Evolutionary conservation across 768 basidiomycete species (phyloP), one percentile per base, ranked within the genome.

Genomic region (Suillus clintonianus): DNA sequence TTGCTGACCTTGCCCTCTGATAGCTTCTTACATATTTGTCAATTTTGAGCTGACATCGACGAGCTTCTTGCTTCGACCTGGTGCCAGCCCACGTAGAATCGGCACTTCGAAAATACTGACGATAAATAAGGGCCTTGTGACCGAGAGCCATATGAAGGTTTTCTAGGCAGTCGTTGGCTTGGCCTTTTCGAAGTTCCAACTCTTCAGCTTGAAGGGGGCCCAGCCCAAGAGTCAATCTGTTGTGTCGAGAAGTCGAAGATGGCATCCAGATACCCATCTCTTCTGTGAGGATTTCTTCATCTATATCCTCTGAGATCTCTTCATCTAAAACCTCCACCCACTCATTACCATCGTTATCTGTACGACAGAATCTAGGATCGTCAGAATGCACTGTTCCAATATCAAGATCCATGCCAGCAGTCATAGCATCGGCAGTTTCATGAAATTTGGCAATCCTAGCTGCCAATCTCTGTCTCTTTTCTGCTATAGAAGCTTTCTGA

Each of bases 131-230:
- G n/a, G 64, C 50, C n/a, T 65, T 65, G n/a, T 32, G 51, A 13
- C 64, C 64, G 19, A 65, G 55, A 37, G 62, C 61, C 34, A 54
- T 19, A 8, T 22, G 27, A 15, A 65, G 27, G 5, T 53, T 42
- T 36, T 62, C 64, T 3, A 65, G 37, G 22, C 59, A 56, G 30
- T 65, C 56, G 42, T 65, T 62, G 1, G 61, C 64, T 32, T 65
- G 64, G 5, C 64, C 60, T 56, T 58, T 62, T 24, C 54, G 30
- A 2, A 65, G 34, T 19, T 50, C 42, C 14, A 62, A 36, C 27
- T 65, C 61, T 41, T 62, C 56, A 14, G 13, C 41, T 19, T 7
- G 41, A 1, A 42, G 41, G 15, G 15, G 15, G 45, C n/a, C 45
- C 4, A 22, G 22, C 13, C 45, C 22, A 47, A 24, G 11, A 36